Evolutionary conservation across 768 basidiomycete genomes (phyloP), one percentile per base, ranked within the genome.

Genomic region (Tricholoma matsutake): DNA sequence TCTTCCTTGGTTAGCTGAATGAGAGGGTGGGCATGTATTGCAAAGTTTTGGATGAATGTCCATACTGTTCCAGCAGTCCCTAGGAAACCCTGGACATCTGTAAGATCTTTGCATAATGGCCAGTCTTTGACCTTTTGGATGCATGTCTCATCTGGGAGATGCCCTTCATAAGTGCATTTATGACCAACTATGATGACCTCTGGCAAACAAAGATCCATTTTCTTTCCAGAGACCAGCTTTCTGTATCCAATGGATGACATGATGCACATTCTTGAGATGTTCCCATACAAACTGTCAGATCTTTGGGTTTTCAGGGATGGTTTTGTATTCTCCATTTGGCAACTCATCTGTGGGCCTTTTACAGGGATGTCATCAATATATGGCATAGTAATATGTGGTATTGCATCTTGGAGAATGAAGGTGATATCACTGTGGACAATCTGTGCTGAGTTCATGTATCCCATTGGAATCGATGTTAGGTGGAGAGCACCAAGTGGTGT

Each of bases 211-310:
- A 73, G 18, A 0, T 58, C 9, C 4, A 62, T 28, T 45, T 74
- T 73, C 34, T 62, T 53, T 4, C 59, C 67, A 3, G 68, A 71
- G 34, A 73, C 4, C 76, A 71, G 3, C 61, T 58, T 37, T 66
- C 61, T 28, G 67, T 70, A 80, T 66, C 1, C 70, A 56, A 25
- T 74, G 71, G 0, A 79, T 61, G 11, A 79, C 62, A 3, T 73
- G 61, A 57, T 80, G 74, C 22, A 77, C 56, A 47, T 72, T 68
- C 4, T 68, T 18, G 1, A 74, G 63, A 61, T 80, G 77, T 62
- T 78, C 75, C 74, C 74, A 78, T 1, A 77, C 60, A 52, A 75
- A 77, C 1, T 65, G 57, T 0, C n/a, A 58, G 20, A 76, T 73
- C 4, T 65, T 62, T 3, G 66, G 66, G 56, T 76, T 76, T 11